A percentile compares a stretch with the other conserved stretches of the same genome.
Conservation (phyloP, 352 stramenopile genomes). For the Aphanomyces euteiches region DNA sequence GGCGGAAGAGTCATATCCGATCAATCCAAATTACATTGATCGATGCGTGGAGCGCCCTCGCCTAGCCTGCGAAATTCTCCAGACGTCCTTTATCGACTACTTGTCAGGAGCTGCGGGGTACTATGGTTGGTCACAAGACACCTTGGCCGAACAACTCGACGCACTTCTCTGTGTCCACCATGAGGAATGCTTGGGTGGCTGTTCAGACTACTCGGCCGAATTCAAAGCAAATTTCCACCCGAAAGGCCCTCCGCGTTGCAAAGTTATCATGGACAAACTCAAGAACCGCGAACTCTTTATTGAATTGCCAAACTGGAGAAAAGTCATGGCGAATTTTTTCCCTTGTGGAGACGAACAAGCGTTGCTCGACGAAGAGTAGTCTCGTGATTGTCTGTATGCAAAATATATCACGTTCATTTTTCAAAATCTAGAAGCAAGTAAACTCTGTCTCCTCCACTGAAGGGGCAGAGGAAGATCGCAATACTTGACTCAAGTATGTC, state of each 20-base stretch:
- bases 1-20: background rate
- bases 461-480: no score
- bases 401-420: no score
- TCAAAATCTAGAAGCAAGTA: no score
- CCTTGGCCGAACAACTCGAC: slow-evolving; percentile 50
- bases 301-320: slow-evolving; percentile 60
- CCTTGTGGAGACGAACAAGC: slow-evolving; percentile 8
- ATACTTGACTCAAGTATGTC: no score
- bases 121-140: background rate
- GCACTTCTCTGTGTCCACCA: slow-evolving; percentile 57
- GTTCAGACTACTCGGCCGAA: slow-evolving; percentile 41
- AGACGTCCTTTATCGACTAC: slow-evolving; percentile 3
- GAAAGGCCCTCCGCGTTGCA: slow-evolving; percentile 48
- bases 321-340: slow-evolving; percentile 56
- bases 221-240: slow-evolving; percentile 50
- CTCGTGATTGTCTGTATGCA: no score
- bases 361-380: background rate
- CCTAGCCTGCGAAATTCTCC: background rate
- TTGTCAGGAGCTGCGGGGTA: slow-evolving; percentile 14
- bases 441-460: no score
- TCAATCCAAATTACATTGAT: slow-evolving; percentile 10
- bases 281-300: slow-evolving; percentile 57
- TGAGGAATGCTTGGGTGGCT: slow-evolving; percentile 47
- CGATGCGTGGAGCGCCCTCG: background rate
- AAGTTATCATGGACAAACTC: slow-evolving; percentile 38